These are phyloP conservation scores for Urochloa ruziziensis DNA, from an alignment of 176 grass and related monocot species.

Conservation along the genomic window DNA sequence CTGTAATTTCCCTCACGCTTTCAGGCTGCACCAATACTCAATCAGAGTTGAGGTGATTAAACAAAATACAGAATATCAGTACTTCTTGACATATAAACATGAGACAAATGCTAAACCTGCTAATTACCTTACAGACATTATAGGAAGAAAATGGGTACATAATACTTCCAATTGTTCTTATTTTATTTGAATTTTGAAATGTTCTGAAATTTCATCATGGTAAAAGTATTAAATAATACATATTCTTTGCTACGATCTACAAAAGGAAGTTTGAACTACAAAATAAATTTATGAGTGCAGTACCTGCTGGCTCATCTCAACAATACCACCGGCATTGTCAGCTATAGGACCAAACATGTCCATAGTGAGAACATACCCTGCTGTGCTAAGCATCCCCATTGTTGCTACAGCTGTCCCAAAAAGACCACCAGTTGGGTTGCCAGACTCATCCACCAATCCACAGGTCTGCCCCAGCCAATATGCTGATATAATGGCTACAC, in stretches of 20 bases:
- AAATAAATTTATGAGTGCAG: conserved; percentile 9
- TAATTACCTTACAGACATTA: background rate
- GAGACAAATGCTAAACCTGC: background rate
- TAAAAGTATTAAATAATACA: conserved; percentile 12
- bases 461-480: conserved; percentile 92
- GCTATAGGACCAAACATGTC: conserved; percentile 99
- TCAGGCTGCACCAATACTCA: conserved; percentile 64
- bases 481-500: conserved; percentile 79
- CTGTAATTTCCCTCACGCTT: conserved; percentile 97
- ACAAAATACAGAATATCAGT: background rate
- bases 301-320: conserved; percentile 99
- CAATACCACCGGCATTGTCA: conserved; percentile 98
- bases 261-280: background rate
- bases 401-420: conserved; percentile 98
- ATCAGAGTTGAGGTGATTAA: conserved; percentile 1
- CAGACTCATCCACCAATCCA: conserved; percentile 81
- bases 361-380: conserved; percentile 98
- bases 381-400: conserved; percentile 99
- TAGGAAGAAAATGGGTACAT: background rate
- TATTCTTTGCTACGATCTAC: background rate
- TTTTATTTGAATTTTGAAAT: background rate
- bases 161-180: background rate
- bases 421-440: conserved; percentile 81
- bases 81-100: background rate
- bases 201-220: background rate